These are phyloP conservation scores for Suhomyces sp. DNA, from an alignment of 805 yeast species.

Conservation along the genomic window DNA sequence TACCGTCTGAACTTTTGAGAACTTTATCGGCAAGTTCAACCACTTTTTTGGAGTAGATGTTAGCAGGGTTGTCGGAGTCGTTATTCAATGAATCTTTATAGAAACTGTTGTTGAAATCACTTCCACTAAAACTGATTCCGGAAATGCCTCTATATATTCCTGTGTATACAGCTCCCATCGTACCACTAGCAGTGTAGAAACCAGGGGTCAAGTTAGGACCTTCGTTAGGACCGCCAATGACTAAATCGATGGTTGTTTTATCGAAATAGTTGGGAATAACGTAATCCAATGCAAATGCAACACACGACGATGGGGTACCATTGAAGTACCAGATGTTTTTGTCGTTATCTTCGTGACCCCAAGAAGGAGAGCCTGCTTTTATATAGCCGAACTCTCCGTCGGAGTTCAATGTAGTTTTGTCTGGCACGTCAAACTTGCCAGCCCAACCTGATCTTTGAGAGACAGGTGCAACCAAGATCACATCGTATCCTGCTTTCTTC, in stretches of 20 bases:
- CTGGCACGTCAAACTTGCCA: slow-evolving; percentile 48
- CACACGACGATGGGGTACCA: slow-evolving; percentile 27
- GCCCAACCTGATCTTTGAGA: slow-evolving; percentile 53
- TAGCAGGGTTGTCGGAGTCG: slow-evolving; percentile 20
- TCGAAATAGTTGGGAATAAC: slow-evolving; percentile 18
- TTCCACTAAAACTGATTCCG: slow-evolving; percentile 26
- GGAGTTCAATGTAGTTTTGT: slow-evolving; percentile 31
- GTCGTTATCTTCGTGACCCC: slow-evolving; percentile 49
- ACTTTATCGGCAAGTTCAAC: slow-evolving; percentile 20
- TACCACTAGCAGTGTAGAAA: slow-evolving; percentile 25
- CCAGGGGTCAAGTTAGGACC: slow-evolving; percentile 29
- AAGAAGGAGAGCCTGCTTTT: slow-evolving; percentile 47
- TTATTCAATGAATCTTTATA: slow-evolving; percentile 19
- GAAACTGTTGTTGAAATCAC: slow-evolving; percentile 25
- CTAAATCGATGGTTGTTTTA: slow-evolving; percentile 23
- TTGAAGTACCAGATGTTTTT: slow-evolving; percentile 28
- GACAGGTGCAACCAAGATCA: slow-evolving; percentile 50
- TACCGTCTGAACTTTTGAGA: slow-evolving; percentile 8
- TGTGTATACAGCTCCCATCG: slow-evolving; percentile 25
- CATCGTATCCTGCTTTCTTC: slow-evolving; percentile 45
- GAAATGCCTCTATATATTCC: slow-evolving; percentile 26
- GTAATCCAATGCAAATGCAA: slow-evolving; percentile 26
- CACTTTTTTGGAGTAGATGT: slow-evolving; percentile 23
- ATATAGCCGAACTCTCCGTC: slow-evolving; percentile 49
- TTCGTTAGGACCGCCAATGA: slow-evolving; percentile 29